Evolutionary conservation across 2,329 filamentous ascomycete species (phyloP).

Genomic region (Claviceps sp.): DNA sequence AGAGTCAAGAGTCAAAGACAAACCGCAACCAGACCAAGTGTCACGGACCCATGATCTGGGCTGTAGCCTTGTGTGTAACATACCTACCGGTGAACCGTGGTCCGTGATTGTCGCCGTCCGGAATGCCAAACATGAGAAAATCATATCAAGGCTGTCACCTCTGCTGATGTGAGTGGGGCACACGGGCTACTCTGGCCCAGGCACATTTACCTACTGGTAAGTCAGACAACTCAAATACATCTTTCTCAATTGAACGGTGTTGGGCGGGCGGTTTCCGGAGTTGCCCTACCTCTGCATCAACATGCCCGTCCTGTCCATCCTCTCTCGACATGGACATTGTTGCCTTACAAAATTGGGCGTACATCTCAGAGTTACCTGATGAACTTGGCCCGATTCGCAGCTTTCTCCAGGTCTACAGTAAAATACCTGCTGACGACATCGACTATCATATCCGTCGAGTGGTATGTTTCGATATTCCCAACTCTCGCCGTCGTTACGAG

Average conservation of each 20-base stretch:
- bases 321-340: constrained; percentile 20
- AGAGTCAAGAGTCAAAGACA: no score
- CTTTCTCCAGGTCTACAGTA: constrained; percentile 25
- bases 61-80: not conserved
- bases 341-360: constrained; percentile 22
- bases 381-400: constrained; percentile 23
- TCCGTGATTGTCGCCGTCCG: not conserved
- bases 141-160: not conserved
- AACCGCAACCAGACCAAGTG: not conserved
- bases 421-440: constrained; percentile 21
- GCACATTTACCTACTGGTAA: not conserved
- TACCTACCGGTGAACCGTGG: not conserved
- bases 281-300: not conserved
- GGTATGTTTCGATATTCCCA: constrained; percentile 8
- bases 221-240: not conserved
- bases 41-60: not conserved
- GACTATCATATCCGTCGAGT: constrained; percentile 23
- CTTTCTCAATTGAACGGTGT: not conserved
- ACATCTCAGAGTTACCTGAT: constrained; percentile 22
- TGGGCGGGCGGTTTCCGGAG: not conserved
- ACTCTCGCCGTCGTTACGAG: not conserved
- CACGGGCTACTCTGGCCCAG: not conserved
- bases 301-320: not conserved
- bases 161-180: not conserved
- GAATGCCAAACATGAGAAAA: not conserved